Evolutionary conservation across 208 protist genomes (phyloP).

Genomic region (Sergeia podlipaevii): DNA sequence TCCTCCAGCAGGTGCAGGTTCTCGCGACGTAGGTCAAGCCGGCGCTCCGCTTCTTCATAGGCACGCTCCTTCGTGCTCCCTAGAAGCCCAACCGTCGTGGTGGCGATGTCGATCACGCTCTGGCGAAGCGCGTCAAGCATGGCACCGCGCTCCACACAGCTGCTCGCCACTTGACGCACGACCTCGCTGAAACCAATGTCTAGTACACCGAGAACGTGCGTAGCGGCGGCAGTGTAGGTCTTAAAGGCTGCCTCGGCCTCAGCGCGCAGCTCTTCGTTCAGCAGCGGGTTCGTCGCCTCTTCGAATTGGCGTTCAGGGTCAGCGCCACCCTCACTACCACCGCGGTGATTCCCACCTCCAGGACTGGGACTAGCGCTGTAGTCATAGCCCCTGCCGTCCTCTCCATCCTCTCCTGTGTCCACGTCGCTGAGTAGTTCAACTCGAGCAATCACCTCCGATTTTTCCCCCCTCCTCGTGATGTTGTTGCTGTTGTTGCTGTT

Average conservation of each 20-base stretch:
- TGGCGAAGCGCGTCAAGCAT: conserved; percentile 76
- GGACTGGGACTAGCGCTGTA: no score
- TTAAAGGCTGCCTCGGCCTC: conserved; percentile 37
- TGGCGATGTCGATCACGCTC: conserved; percentile 55
- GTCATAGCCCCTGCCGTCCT: no score
- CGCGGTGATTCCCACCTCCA: no score
- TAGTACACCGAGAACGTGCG: conserved; percentile 49
- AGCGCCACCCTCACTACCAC: neutral
- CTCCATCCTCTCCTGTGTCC: no score
- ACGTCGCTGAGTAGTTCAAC: no score
- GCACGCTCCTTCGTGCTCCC: conserved; percentile 57
- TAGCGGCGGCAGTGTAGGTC: conserved; percentile 58
- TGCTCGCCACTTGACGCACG: conserved; percentile 53
- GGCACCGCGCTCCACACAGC: conserved; percentile 77
- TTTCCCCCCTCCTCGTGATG: no score
- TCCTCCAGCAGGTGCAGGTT: conserved; percentile 18
- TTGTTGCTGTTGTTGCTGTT: no score
- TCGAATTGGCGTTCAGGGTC: neutral
- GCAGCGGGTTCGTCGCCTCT: conserved; percentile 15
- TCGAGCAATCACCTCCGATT: no score
- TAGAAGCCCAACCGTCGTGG: conserved; percentile 53
- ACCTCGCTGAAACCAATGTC: conserved; percentile 79
- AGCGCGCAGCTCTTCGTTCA: conserved; percentile 24
- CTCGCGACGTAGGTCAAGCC: conserved; percentile 17
- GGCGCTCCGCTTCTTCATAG: conserved; percentile 29